Evolutionary conservation across 108 stramenopile species (phyloP), one percentile per base, ranked within the genome.

Genomic region (Chaetoceros tenuissimus): DNA sequence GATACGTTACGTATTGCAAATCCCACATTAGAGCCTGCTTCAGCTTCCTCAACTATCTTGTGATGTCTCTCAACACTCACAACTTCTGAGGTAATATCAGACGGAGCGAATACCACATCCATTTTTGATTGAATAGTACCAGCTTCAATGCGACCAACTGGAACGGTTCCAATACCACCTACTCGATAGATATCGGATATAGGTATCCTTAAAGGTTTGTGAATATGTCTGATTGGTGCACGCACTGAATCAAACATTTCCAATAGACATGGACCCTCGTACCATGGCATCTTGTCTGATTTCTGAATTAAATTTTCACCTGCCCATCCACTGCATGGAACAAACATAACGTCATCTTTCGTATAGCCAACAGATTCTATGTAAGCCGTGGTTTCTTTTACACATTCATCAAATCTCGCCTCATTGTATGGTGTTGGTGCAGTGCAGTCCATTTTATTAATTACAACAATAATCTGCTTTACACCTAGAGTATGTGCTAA

Each of bases 31-130:
- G 84, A 86, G 3, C 93, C 90, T 30, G 92, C 81, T 29, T 65
- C 63, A 24, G 83, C 93, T 76, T 91, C 81, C 45, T 63, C 31
- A 30, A 89, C 56, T 3, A 80, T 59, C 65, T 94, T 90, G 72
- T 93, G 91, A 80, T 94, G 93, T 67, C 88, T 81, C 77, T 94
- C 93, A 43, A 89, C 81, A 54, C 78, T 80, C 82, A 86, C 84
- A 46, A 84, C 81, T 55, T 85, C 84, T 46, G 84, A 77, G 10
- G 46, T 22, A 3, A 85, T 52, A 46, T 67, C 74, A 53, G 34
- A 45, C 49, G 87, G 87, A 47, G 79, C 87, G 61, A 89, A 84
- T 40, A 44, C 58, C 54, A 70, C 69, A 62, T 63, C 70, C 78
- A 89, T 89, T 60, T 74, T 79, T 40, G 84, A 84, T 78, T 84